These are phyloP conservation scores for Rhynchospora tenuis DNA, from an alignment of 176 grass and related monocot genomes.

Conservation along the genomic window DNA sequence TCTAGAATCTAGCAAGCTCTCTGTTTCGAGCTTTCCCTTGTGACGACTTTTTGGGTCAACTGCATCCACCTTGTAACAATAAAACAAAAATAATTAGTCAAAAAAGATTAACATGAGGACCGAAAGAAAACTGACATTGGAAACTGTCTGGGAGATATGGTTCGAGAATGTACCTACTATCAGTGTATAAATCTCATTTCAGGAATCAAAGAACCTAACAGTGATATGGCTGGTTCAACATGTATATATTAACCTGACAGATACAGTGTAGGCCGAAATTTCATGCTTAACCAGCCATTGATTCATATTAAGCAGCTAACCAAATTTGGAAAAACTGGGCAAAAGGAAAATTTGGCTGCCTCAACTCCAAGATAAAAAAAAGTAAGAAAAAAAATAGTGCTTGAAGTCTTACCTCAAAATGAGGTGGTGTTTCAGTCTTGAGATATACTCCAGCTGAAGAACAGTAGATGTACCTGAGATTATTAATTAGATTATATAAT, in stretches of 20 bases:
- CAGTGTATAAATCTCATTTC: background rate
- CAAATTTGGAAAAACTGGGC: background rate
- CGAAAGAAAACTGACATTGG: background rate
- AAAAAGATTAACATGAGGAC: background rate
- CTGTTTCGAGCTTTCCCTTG: constrained; percentile 98
- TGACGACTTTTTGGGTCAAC: constrained; percentile 94
- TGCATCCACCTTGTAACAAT: constrained; percentile 46
- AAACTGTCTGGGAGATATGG: background rate
- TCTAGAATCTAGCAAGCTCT: constrained; percentile 56
- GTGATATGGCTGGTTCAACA: background rate
- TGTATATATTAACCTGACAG: background rate
- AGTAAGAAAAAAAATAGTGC: background rate
- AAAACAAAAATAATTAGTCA: background rate
- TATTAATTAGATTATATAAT: constrained; percentile 2
- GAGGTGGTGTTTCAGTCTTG: constrained; percentile 79
- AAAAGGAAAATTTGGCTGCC: background rate
- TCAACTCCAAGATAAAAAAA: background rate
- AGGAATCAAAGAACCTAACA: background rate
- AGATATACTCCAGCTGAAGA: constrained; percentile 95
- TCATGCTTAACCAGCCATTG: background rate
- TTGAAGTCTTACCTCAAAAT: constrained; percentile 55
- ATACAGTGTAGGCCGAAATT: background rate
- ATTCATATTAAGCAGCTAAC: background rate
- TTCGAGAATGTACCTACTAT: background rate
- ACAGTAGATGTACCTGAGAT: constrained; percentile 82